Base-by-base conservation (phyloP, 2,329 filamentous ascomycete species). In the Aspergillus puulaauensis region DNA sequence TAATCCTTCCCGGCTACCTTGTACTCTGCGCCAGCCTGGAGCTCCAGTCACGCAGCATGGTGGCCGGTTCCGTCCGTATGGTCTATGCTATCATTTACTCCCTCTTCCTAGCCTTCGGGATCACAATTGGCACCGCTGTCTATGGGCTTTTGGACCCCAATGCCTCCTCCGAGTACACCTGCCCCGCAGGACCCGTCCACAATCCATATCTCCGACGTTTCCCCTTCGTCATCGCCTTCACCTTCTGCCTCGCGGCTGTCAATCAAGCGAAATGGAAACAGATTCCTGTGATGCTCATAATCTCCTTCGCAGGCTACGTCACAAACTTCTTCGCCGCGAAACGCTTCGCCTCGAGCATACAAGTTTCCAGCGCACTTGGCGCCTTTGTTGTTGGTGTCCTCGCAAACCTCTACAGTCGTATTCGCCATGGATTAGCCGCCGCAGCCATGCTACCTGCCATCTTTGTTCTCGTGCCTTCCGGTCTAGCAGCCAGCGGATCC, bases 401-500 rank as follows among this genome's bases (percentile, higher is more conserved):
- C 51, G 90, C 90, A 9, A 96, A 96, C 65, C 70, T 92, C 2
- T 95, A 96, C 77, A 89, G 88, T 27, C 85, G 91, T 9, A 68
- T 82, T 19, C 74, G 89, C 17, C 91, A 93, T 70, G 90, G 90
- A 1, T 83, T 96, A 3, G 93, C 93, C 0, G 91, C 91, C 0
- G 91, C 91, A 0, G 90, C 90, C 4, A 91, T 97, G 81, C 79
- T 96, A 7, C 93, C 93, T 0, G 92, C 90, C 17, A 96, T 97
- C 65, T 96, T 96, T 62, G 84, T 87, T 1, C 84, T 86, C 59
- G 85, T 88, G 0, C 85, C 85, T 0, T 84, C 81, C 5, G 85
- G 85, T 4, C 75, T 88, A 3, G 82, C 84, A 5, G 84, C 85
- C 1, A 80, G 79, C 61, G 85, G 85, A 2, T 82, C 79, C 14